Evolutionary conservation across 176 grass and related monocot species (phyloP).

Genomic region (barley (Hordeum vulgare)): DNA sequence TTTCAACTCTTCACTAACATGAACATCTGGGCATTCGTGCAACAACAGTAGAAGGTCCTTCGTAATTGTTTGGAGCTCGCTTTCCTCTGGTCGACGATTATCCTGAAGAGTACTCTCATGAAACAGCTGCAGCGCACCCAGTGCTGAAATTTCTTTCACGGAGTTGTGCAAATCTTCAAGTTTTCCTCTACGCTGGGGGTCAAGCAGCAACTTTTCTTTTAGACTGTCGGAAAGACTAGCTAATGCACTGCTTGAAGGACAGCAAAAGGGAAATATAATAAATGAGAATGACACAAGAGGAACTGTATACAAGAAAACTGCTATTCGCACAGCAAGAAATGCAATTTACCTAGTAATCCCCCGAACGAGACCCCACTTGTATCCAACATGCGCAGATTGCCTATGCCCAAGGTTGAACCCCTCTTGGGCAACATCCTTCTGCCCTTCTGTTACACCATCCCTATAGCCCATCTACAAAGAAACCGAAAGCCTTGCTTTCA

Average conservation of each 20-base stretch:
- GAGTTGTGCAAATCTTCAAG: conserved; percentile 25
- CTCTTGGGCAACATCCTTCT: conserved; percentile 69
- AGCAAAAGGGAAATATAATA: background rate
- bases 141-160: conserved; percentile 27
- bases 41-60: conserved; percentile 30
- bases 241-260: conserved; percentile 25
- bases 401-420: conserved; percentile 73
- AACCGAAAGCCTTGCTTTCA: background rate
- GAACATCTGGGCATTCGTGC: conserved; percentile 27
- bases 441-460: conserved; percentile 75
- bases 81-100: conserved; percentile 9
- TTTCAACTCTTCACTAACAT: conserved; percentile 13
- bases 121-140: conserved; percentile 34
- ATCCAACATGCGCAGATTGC: conserved; percentile 63
- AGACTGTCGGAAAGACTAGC: conserved; percentile 29
- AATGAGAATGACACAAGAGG: background rate
- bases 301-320: background rate
- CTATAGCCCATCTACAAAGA: conserved; percentile 69
- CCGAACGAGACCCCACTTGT: conserved; percentile 67
- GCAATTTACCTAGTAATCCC: conserved; percentile 61
- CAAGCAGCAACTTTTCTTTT: conserved; percentile 31
- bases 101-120: conserved; percentile 15
- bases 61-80: conserved; percentile 15
- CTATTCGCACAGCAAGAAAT: background rate
- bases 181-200: conserved; percentile 21